Evolutionary conservation across 495 filamentous ascomycete genomes (phyloP), one percentile per base, ranked within the genome.

Genomic region (Penicillium lagena): DNA sequence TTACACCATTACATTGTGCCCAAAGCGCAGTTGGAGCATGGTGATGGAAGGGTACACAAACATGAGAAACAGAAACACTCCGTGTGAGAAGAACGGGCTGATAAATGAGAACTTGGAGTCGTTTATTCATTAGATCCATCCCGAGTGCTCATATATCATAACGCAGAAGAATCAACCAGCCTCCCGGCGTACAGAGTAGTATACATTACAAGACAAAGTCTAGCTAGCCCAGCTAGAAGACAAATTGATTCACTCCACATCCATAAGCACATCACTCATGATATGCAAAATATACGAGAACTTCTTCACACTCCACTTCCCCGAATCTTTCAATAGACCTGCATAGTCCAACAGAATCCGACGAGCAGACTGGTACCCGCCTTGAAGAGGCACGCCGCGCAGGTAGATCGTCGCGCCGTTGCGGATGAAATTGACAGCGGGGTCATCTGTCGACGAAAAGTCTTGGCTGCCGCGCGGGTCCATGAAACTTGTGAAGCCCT

Each of bases 211-310:
- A 22, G 22, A 22, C 22, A 22, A 22, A 22, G 22, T 22, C 22
- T 22, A 3, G 2, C 22, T 22, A 22, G 22, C 22, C 22, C 22
- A 22, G 22, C 22, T 22, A 22, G 22, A 22, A 22, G 22, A 22
- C 22, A 22, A 22, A 0, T 22, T 4, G 22, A 22, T 22, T 67
- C 58, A 65, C 52, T 73, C 67, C 22, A 66, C 59, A 49, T 72
- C 69, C 58, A 71, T 70, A 34, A 78, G 54, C 17, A 72, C 73
- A 62, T 76, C 74, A 49, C 73, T 76, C 72, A 78, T 76, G 12
- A 76, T 76, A 42, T 72, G 65, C 14, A 76, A 59, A 42, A 76
- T 68, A 47, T 73, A 64, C 1, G 64, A 68, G 43, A 72, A 72
- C 14, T 73, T 71, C 40, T 69, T 60, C 12, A 70, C 66, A 39